Evolutionary conservation across 2,329 filamentous ascomycete species (phyloP).

Genomic region (Trichoderma hamatum): DNA sequence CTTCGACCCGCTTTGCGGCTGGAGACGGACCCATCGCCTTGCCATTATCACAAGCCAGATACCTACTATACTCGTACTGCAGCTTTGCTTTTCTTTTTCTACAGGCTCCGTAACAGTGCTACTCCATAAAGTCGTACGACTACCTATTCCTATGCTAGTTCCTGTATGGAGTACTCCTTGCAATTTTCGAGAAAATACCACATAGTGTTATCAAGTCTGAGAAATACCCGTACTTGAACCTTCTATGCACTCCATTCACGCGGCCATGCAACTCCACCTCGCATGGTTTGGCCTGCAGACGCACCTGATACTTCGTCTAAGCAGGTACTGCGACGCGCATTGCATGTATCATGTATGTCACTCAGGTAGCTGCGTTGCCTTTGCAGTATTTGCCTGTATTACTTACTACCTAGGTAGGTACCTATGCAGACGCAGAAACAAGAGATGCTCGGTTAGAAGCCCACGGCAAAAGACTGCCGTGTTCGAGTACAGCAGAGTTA

Average conservation of each 20-base stretch:
- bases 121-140: not conserved
- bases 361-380: not conserved
- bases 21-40: not conserved
- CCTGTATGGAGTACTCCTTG: not conserved
- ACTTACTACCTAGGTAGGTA: not conserved
- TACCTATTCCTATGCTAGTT: not conserved
- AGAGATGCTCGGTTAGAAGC: not conserved
- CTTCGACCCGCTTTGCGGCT: constrained; percentile 15
- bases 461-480: not conserved
- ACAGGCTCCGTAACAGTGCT: not conserved
- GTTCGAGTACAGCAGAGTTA: not conserved
- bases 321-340: not conserved
- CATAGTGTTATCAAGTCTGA: not conserved
- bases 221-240: not conserved
- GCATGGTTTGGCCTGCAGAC: constrained; percentile 5
- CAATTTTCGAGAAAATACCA: not conserved
- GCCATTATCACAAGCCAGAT: not conserved
- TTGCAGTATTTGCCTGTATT: not conserved
- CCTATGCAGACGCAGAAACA: not conserved
- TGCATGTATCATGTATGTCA: constrained; percentile 14
- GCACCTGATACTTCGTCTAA: constrained; percentile 10
- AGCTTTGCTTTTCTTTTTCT: not conserved
- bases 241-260: not conserved
- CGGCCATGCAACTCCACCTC: not conserved
- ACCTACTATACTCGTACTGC: too few relatives aligned